Evolutionary conservation across 331 rosid species (phyloP), one percentile per base, ranked within the genome.

Genomic region (Quercus lobata): DNA sequence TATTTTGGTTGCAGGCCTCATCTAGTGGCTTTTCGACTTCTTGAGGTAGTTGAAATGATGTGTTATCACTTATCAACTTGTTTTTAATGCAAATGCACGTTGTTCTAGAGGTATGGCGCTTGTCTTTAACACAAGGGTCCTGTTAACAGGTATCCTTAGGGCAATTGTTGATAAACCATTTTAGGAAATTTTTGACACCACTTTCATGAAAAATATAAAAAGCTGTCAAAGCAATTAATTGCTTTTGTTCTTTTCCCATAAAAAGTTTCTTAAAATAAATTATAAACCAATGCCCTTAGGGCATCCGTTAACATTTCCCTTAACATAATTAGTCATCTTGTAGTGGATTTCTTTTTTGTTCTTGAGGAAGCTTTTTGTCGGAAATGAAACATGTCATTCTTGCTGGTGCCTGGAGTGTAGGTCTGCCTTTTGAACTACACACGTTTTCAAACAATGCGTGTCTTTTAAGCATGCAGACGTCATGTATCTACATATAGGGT

Each of bases 1-100:
- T 95, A 95, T 86, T 95, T 95, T 80, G 82, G 74, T 56, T 83
- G 85, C 73, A 85, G 99, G 86, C 99, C 99, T 49, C 99, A 95
- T 77, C 72, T 92, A 35, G 92, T 95, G 80, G 88, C 86, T 77
- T 79, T 95, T 80, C 91, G 97, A 71, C 85, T 95, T 81, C 78
- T 93, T 25, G 97, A 92, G 99, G 99, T 92, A 84, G 79, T 77
- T 82, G 57, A 73, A 72, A 17, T 69, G 60, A 72, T 12, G 54
- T 49, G 54, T 49, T 49, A 12, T 53, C 6, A 37, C 54, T 46
- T 11, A 49, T 53, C 7, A 37, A 58, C 54, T 72, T 41, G 52
- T 53, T 46, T 18, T n/a, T 72, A 24, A 6, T 30, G 17, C 52
- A 14, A 34, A 30, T 69, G 10, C 76, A 55, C 12, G 16, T 8